A percentile compares a stretch with the other conserved stretches of the same genome.
Evolutionary conservation across 306 rosid genomes (phyloP).

Genomic region (Cucurbita moschata): DNA sequence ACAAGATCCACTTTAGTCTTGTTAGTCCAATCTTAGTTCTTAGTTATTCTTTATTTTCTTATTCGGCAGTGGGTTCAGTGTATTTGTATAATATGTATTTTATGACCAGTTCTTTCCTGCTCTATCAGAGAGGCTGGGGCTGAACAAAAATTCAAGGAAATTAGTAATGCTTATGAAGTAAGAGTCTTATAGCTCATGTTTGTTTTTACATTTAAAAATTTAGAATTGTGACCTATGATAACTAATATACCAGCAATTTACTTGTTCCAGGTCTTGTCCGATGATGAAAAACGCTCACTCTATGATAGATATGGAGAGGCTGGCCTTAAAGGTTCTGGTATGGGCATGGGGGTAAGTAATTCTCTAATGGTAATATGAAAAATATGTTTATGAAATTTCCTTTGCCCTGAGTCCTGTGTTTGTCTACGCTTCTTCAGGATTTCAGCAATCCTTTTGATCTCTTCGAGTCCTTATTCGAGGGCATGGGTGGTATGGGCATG

Average conservation of each 20-base stretch:
- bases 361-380: slow-evolving; percentile 6
- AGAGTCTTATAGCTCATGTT: slow-evolving; percentile 7
- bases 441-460: slow-evolving; percentile 56
- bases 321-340: slow-evolving; percentile 83
- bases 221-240: background rate
- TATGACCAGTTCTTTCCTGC: slow-evolving; percentile 5
- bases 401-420: background rate
- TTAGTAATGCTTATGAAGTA: slow-evolving; percentile 96
- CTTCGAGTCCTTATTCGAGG: slow-evolving; percentile 45
- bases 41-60: background rate
- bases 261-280: slow-evolving; percentile 75
- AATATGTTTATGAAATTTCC: background rate
- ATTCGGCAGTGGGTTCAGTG: background rate
- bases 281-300: slow-evolving; percentile 75
- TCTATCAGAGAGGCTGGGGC: slow-evolving; percentile 71
- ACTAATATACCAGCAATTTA: slow-evolving; percentile 8
- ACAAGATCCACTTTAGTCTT: background rate
- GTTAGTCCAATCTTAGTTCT: background rate
- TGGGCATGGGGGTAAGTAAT: slow-evolving; percentile 74
- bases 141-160: slow-evolving; percentile 79
- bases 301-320: slow-evolving; percentile 95
- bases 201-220: background rate
- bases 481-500: slow-evolving; percentile 41
- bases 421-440: slow-evolving; percentile 24
- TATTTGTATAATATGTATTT: slow-evolving; percentile 1